phyloP scores from a whole-genome alignment of 257 asterid genomes.

The Salvia splendens region DNA sequence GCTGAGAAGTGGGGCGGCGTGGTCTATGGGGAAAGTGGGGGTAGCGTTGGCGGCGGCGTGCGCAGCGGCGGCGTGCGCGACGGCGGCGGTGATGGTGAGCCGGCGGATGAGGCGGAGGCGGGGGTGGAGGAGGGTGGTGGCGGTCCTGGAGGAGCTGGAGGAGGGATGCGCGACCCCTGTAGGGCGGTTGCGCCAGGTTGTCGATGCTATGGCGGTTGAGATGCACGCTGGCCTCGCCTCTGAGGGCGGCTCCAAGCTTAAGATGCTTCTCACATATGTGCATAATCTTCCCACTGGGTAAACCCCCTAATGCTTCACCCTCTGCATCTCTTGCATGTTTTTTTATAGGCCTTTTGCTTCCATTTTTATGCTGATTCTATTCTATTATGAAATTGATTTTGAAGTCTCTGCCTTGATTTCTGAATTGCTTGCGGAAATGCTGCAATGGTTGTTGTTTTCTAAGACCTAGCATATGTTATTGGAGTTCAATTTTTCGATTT shows the following conservation, averaged over 20 bases:
- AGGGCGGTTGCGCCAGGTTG: constrained; percentile 74
- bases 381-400: background rate
- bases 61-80: constrained; percentile 72
- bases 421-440: background rate
- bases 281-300: constrained; percentile 86
- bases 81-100: constrained; percentile 68
- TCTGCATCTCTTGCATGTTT: constrained; percentile 27
- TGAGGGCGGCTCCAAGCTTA: constrained; percentile 91
- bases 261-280: constrained; percentile 83
- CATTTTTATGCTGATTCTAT: constrained; percentile 16
- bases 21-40: constrained; percentile 58
- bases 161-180: constrained; percentile 70
- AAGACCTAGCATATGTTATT: background rate
- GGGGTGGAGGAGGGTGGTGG: constrained; percentile 65
- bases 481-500: background rate
- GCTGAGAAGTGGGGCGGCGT: constrained; percentile 8
- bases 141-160: constrained; percentile 69
- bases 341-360: constrained; percentile 18
- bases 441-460: constrained; percentile 5
- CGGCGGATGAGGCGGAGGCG: constrained; percentile 55
- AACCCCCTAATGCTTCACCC: constrained; percentile 27
- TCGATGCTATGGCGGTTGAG: constrained; percentile 93
- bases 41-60: constrained; percentile 66
- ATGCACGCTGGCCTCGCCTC: constrained; percentile 97
- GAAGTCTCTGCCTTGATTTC: background rate